Evolutionary conservation across 164 flowering plant genomes (phyloP).

Genomic region (Brasenia schreberi): DNA sequence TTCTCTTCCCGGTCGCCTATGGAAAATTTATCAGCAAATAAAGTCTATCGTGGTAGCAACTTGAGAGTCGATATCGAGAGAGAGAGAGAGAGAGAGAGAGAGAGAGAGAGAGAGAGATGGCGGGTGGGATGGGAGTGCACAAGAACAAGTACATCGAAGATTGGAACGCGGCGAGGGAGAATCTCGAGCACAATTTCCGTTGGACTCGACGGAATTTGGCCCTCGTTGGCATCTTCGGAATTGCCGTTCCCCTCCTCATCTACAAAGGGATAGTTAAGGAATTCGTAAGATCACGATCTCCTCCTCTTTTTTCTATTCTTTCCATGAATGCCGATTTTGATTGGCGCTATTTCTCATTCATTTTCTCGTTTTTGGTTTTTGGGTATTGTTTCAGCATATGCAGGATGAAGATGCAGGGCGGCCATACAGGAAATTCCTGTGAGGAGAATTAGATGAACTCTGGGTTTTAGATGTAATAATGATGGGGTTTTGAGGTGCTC

Average conservation of each 20-base stretch:
- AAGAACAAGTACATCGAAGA: constrained; percentile 79
- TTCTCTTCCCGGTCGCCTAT: no score
- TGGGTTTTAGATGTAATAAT: constrained; percentile 18
- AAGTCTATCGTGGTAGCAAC: no score
- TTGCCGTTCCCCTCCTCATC: constrained; percentile 66
- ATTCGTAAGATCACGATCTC: constrained; percentile 28
- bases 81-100: constrained; percentile 1
- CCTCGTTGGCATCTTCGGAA: constrained; percentile 71
- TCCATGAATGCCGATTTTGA: not conserved
- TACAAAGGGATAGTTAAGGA: constrained; percentile 85
- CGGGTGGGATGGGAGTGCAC: constrained; percentile 79
- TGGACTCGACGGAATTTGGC: constrained; percentile 81
- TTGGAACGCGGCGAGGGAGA: constrained; percentile 68
- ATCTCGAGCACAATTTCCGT: constrained; percentile 70
- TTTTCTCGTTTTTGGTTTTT: not conserved
- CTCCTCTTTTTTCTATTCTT: not conserved
- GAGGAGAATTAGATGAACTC: constrained; percentile 6
- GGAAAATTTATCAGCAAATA: no score
- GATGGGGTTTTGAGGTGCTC: constrained; percentile 4
- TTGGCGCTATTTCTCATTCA: not conserved
- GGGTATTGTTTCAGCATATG: constrained; percentile 47
- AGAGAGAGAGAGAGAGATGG: constrained; percentile 24
- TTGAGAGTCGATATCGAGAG: not conserved
- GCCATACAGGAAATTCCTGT: constrained; percentile 60
- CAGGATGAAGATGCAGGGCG: constrained; percentile 88